Evolutionary conservation across 202 grass and related monocot genomes (phyloP).

Genomic region (Elaeis oleifera): DNA sequence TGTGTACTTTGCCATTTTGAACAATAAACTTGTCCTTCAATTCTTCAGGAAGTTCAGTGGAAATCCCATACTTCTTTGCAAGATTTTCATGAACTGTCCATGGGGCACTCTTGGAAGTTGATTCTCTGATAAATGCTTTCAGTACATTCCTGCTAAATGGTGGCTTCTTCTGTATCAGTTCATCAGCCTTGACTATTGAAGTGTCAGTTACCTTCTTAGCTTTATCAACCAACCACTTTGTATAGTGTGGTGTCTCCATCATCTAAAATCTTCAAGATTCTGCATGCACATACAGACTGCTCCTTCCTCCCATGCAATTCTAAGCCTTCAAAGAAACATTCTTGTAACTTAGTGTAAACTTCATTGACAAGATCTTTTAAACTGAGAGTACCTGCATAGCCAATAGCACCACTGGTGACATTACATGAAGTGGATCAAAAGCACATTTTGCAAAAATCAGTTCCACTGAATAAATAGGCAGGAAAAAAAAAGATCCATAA

Average conservation of each 20-base stretch:
- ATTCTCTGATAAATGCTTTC: constrained; percentile 71
- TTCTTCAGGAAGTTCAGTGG: constrained; percentile 50
- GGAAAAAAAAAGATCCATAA: too few species aligned
- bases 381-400: constrained; percentile 59
- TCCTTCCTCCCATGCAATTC: constrained; percentile 65
- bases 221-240: constrained; percentile 63
- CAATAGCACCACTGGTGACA: constrained; percentile 10
- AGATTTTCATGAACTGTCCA: constrained; percentile 69
- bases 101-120: constrained; percentile 54
- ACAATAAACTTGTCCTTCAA: constrained; percentile 32
- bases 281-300: constrained; percentile 49
- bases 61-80: constrained; percentile 59
- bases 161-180: constrained; percentile 55
- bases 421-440: constrained; percentile 2
- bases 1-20: constrained; percentile 23
- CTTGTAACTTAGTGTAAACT: constrained; percentile 46
- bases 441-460: background rate
- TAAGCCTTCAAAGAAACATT: constrained; percentile 62
- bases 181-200: constrained; percentile 49
- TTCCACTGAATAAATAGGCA: too few species aligned
- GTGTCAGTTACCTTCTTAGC: constrained; percentile 44
- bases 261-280: constrained; percentile 59
- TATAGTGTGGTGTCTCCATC: constrained; percentile 37
- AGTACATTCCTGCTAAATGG: constrained; percentile 43
- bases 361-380: constrained; percentile 65